Evolutionary conservation across 345 rosid genomes (phyloP), one percentile per base, ranked within the genome.

Genomic region (Psidium guajava): DNA sequence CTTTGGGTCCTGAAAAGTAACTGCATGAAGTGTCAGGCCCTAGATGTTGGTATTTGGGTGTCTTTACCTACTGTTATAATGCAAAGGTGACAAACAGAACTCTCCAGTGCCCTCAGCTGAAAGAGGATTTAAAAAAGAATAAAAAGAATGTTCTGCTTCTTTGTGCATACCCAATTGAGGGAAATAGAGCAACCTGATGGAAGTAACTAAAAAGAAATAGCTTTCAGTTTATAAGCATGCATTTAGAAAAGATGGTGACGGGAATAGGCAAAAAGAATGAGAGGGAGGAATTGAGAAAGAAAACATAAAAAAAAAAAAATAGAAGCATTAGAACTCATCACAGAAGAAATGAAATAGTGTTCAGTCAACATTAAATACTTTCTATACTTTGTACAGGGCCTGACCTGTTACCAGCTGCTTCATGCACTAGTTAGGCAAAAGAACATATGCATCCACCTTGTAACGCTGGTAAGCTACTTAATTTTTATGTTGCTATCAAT

Each of bases 381-480:
- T 80, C 83, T 80, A 57, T 42, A 10, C 47, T 49, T 81, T 85
- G 55, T 54, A 87, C 94, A 97, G 99, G 96, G 87, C 56, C 92
- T 95, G 51, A 92, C 96, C 56, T 97, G 99, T 90, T 87, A 88
- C 90, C 96, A 95, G 86, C 92, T 97, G 83, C 92, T 97, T 85
- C 96, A 92, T 89, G 90, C 98, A 58, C 96, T 97, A 74, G 98
- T 96, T 88, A 96, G 91, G 59, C 93, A 92, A 82, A 96, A 93
- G 90, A 93, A 91, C 88, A 90, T 95, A 57, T 93, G 98, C 88
- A 81, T 89, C 88, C 96, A 92, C 90, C 98, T 97, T 90, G 92
- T 96, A 87, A 88, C 90, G 75, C 87, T 97, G 98, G 99, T 97
- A 87, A 91, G 98, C 91, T 88, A 56, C 77, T 14, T 81, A 25